Evolutionary conservation across 441 rosid species (phyloP).

Genomic region (Mallotus japonicus): DNA sequence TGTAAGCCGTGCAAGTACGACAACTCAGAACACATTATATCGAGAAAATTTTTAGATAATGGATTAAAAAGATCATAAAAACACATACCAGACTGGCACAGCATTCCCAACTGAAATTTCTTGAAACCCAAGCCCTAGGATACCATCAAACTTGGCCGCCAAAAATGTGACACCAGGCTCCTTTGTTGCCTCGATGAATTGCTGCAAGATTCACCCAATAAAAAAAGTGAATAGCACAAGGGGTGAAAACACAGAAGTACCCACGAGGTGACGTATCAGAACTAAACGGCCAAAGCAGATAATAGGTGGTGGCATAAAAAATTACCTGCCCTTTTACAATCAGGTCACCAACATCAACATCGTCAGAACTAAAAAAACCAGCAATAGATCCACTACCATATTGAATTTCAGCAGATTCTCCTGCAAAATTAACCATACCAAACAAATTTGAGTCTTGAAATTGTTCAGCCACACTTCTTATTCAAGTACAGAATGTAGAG

Average conservation of each 20-base stretch:
- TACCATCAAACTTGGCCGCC: slow-evolving; percentile 80
- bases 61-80: neutral
- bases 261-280: neutral
- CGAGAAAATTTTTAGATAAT: neutral
- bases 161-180: slow-evolving; percentile 71
- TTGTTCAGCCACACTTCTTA: neutral
- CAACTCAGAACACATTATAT: neutral
- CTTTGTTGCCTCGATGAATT: slow-evolving; percentile 75
- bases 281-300: neutral
- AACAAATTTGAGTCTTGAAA: neutral
- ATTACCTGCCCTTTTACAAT: slow-evolving; percentile 65
- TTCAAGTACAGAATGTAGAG: neutral
- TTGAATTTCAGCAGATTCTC: slow-evolving; percentile 58
- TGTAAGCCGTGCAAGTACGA: slow-evolving; percentile 26
- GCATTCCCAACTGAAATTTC: slow-evolving; percentile 78
- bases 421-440: slow-evolving; percentile 30
- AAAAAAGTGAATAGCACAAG: neutral
- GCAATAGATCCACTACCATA: slow-evolving; percentile 76
- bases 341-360: slow-evolving; percentile 59
- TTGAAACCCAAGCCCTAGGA: slow-evolving; percentile 83
- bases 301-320: slow-evolving; percentile 2
- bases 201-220: slow-evolving; percentile 34
- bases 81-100: slow-evolving; percentile 65
- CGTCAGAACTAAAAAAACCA: slow-evolving; percentile 74
- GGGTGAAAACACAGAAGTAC: neutral